Evolutionary conservation across 2,329 filamentous ascomycete species (phyloP).

Genomic region (Diaporthe sp.): DNA sequence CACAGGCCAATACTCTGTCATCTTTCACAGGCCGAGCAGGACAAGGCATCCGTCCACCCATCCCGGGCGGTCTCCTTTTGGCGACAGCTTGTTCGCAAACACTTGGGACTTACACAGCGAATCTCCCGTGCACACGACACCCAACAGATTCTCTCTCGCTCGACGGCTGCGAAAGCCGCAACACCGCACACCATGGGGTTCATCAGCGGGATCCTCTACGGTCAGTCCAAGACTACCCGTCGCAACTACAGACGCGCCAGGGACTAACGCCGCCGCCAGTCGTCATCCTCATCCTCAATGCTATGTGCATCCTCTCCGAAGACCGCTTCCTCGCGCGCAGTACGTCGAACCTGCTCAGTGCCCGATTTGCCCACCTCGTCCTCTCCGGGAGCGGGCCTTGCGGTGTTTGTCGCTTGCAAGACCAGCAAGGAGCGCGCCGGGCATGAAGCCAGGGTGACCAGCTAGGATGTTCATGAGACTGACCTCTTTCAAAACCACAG

Average conservation of each 20-base stretch:
- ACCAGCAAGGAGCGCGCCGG: not conserved
- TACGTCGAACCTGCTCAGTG: constrained; percentile 57
- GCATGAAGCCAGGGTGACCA: not conserved
- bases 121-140: not conserved
- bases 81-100: constrained; percentile 32
- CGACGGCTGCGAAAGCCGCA: constrained; percentile 37
- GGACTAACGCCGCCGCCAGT: constrained; percentile 62
- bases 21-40: constrained; percentile 5
- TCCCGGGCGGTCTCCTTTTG: constrained; percentile 18
- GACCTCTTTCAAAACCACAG: constrained; percentile 68
- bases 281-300: constrained; percentile 90
- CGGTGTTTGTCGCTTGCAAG: not conserved
- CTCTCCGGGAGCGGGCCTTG: too few species aligned
- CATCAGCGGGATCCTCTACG: constrained; percentile 80
- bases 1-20: constrained; percentile 30
- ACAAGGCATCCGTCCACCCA: not conserved
- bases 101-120: constrained; percentile 6
- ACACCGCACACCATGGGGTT: constrained; percentile 72
- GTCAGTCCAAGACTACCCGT: constrained; percentile 55
- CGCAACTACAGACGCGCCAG: constrained; percentile 19
- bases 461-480: constrained; percentile 37
- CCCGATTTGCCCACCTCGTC: not conserved
- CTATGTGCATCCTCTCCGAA: constrained; percentile 93
- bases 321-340: constrained; percentile 92
- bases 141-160: not conserved